A percentile compares a stretch with the other conserved stretches of the same genome.
Conservation (phyloP, 768 basidiomycete genomes). For the Boletales sp. region DNA sequence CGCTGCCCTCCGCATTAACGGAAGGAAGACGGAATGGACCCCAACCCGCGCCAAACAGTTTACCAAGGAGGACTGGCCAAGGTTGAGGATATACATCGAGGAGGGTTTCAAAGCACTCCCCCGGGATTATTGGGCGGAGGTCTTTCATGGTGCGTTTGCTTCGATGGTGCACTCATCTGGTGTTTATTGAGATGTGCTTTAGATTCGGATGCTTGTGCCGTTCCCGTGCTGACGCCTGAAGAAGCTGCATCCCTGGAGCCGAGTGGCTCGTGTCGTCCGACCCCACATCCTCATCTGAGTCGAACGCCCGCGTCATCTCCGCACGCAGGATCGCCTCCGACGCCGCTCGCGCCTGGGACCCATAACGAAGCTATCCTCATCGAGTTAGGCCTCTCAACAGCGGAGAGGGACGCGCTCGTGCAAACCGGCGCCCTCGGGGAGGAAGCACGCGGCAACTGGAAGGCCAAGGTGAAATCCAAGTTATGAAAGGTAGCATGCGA, state of each 20-base stretch:
- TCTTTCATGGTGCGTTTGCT: constrained; percentile 54
- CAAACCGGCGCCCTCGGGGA: constrained; percentile 48
- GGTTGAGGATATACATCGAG: constrained; percentile 52
- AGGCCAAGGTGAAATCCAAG: constrained; percentile 21
- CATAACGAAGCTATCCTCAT: constrained; percentile 52
- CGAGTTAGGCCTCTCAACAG: constrained; percentile 48
- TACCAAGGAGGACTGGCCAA: constrained; percentile 53
- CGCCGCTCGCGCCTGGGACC: constrained; percentile 42
- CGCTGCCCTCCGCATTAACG: constrained; percentile 42
- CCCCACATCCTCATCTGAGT: constrained; percentile 49
- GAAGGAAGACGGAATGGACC: constrained; percentile 48
- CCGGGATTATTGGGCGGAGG: constrained; percentile 64
- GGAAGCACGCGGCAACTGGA: constrained; percentile 17
- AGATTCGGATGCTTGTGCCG: constrained; percentile 71
- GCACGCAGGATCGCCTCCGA: constrained; percentile 2
- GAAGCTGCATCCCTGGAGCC: constrained; percentile 53
- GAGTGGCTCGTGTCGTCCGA: constrained; percentile 38
- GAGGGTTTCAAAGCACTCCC: constrained; percentile 58
- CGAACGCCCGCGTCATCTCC: constrained; percentile 27
- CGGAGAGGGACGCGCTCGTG: constrained; percentile 38
- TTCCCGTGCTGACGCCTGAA: constrained; percentile 61
- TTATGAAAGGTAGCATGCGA: constrained; percentile 11
- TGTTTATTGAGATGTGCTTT: neutral
- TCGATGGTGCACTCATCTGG: neutral
- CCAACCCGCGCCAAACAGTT: constrained; percentile 46